Conservation (phyloP, 2,329 filamentous ascomycete species). For the Endoconidiophora polonica region DNA sequence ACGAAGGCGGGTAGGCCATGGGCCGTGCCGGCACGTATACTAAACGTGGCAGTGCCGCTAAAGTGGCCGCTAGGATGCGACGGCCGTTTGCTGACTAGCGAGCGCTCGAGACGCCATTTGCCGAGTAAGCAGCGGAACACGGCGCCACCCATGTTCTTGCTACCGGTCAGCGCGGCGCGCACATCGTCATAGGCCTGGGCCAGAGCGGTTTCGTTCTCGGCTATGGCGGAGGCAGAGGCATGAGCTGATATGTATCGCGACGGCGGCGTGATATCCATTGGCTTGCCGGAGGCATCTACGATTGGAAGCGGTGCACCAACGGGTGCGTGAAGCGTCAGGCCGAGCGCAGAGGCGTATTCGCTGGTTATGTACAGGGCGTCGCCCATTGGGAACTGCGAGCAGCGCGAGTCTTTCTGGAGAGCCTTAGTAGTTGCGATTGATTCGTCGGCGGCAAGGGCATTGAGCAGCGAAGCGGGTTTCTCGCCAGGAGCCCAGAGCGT, state of each 20-base stretch:
- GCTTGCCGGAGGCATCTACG: slow-evolving; percentile 25
- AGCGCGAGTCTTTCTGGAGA: slow-evolving; percentile 34
- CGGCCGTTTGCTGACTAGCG: slow-evolving; percentile 34
- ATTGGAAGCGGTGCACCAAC: slow-evolving; percentile 19
- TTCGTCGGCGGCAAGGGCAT: slow-evolving; percentile 22
- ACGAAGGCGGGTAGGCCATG: neutral
- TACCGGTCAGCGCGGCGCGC: slow-evolving; percentile 25
- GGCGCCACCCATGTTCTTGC: slow-evolving; percentile 43
- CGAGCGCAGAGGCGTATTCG: slow-evolving; percentile 44
- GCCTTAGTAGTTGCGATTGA: slow-evolving; percentile 29
- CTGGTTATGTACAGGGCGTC: slow-evolving; percentile 67
- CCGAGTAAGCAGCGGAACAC: slow-evolving; percentile 58
- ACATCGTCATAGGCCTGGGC: slow-evolving; percentile 28
- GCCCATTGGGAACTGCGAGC: slow-evolving; percentile 65
- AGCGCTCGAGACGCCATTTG: slow-evolving; percentile 46
- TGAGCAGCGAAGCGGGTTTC: slow-evolving; percentile 7
- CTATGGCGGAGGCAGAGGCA: slow-evolving; percentile 22
- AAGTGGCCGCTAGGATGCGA: slow-evolving; percentile 49
- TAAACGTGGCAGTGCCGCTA: slow-evolving; percentile 46
- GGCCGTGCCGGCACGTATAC: slow-evolving; percentile 23
- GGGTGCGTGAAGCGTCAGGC: slow-evolving; percentile 26
- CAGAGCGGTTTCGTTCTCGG: slow-evolving; percentile 27
- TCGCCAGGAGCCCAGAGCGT: slow-evolving; percentile 34
- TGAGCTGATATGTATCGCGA: slow-evolving; percentile 31
- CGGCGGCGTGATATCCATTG: slow-evolving; percentile 39